Conservation (phyloP, 2,329 filamentous ascomycete species). For the Colletotrichum brevisporum region DNA sequence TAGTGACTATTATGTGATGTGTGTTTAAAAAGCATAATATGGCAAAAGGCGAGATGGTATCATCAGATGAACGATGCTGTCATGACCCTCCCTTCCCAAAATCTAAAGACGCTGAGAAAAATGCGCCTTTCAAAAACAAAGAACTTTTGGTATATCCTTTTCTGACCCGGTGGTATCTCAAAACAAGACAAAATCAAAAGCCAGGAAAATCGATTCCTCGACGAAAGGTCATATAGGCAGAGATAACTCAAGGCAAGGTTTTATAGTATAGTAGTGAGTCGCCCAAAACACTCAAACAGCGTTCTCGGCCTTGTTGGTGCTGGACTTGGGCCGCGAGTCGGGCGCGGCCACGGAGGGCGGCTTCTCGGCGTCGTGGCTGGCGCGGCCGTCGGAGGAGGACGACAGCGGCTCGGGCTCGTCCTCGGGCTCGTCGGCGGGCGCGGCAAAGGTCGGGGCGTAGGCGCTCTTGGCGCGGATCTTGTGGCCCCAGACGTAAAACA, state of each 20-base stretch:
- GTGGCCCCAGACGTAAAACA: conserved; percentile 73
- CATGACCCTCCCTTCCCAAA: conserved; percentile 8
- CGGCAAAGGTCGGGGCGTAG: conserved; percentile 65
- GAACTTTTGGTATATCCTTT: conserved; percentile 19
- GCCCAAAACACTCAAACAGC: conserved; percentile 38
- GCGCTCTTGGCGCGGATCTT: conserved; percentile 68
- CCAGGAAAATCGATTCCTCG: conserved; percentile 5
- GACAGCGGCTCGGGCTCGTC: conserved; percentile 35
- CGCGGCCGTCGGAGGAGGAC: conserved; percentile 11
- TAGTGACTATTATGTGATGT: conserved; percentile 17
- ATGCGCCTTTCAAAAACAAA: neutral
- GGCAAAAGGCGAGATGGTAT: conserved; percentile 21
- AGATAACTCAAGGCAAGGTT: neutral
- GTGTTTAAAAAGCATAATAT: neutral
- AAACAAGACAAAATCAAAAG: neutral
- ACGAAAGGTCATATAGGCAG: conserved; percentile 4
- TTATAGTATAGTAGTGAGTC: neutral
- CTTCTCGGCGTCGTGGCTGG: conserved; percentile 48
- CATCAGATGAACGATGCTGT: conserved; percentile 24
- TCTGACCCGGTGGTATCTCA: conserved; percentile 22
- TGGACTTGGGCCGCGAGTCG: conserved; percentile 51
- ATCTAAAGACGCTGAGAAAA: neutral
- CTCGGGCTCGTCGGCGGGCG: conserved; percentile 52
- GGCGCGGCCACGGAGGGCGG: conserved; percentile 51
- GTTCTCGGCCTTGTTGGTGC: conserved; percentile 46